These are phyloP conservation scores for Aureobasidium sp. DNA, from an alignment of 2,329 filamentous ascomycete species.

Conservation along the genomic window DNA sequence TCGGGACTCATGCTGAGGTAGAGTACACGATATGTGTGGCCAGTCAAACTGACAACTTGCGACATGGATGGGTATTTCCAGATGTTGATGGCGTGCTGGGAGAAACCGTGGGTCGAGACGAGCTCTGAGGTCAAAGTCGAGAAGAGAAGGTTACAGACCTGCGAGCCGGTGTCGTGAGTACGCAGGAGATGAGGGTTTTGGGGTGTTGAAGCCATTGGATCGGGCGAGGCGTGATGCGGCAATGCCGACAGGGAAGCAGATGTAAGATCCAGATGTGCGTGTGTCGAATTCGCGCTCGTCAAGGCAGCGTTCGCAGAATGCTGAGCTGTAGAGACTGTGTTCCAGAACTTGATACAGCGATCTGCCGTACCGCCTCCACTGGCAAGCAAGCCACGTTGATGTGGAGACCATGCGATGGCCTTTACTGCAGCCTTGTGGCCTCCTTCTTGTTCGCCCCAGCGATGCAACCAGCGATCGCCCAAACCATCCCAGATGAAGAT, in stretches of 20 bases:
- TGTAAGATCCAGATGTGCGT: conserved; percentile 15
- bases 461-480: conserved; percentile 83
- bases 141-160: conserved; percentile 98
- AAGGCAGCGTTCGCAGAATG: conserved; percentile 31
- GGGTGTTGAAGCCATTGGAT: conserved; percentile 28
- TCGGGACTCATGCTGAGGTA: conserved; percentile 98
- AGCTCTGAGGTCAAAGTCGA: conserved; percentile 97
- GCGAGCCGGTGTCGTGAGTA: conserved; percentile 91
- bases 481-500: conserved; percentile 98
- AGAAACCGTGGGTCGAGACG: conserved; percentile 93
- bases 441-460: conserved; percentile 89
- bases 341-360: conserved; percentile 95
- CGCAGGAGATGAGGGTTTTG: conserved; percentile 47
- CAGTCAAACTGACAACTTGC: conserved; percentile 88
- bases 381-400: conserved; percentile 87
- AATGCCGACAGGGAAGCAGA: conserved; percentile 18
- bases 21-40: conserved; percentile 91
- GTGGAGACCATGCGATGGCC: conserved; percentile 94
- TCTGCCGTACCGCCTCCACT: conserved; percentile 94
- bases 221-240: conserved; percentile 21
- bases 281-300: conserved; percentile 19
- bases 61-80: conserved; percentile 99
- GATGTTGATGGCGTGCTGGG: conserved; percentile 96
- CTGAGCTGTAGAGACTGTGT: conserved; percentile 51
- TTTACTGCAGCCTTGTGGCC: conserved; percentile 96